phyloP scores from a whole-genome alignment of 768 basidiomycete genomes.

The Coprinellus aureogranulatus region DNA sequence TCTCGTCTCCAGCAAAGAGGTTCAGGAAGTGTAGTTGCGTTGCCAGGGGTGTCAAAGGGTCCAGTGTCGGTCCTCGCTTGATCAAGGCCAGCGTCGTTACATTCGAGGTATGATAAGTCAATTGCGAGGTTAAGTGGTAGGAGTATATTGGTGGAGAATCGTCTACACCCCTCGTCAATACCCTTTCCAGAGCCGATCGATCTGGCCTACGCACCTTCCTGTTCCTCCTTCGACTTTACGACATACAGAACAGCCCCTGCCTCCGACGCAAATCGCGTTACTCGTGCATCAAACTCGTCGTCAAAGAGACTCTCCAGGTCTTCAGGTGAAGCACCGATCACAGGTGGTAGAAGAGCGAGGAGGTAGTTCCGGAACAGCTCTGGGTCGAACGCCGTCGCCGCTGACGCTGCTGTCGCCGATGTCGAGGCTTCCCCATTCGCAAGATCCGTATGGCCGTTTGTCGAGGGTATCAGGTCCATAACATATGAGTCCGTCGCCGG shows the following conservation, averaged over 20 bases:
- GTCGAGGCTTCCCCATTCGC: conserved; percentile 9
- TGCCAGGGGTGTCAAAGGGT: conserved; percentile 75
- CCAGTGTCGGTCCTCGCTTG: conserved; percentile 83
- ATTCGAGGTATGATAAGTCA: conserved; percentile 78
- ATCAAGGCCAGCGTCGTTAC: conserved; percentile 90
- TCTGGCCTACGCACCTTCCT: conserved; percentile 53
- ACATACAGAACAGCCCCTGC: conserved; percentile 78
- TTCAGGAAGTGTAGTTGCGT: conserved; percentile 90
- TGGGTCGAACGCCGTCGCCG: conserved; percentile 54
- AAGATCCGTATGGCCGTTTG: conserved; percentile 14
- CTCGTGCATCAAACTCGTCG: conserved; percentile 71
- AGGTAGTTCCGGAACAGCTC: conserved; percentile 71
- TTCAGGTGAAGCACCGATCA: conserved; percentile 66
- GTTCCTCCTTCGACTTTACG: conserved; percentile 72
- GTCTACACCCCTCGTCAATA: conserved; percentile 40
- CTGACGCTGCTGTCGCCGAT: conserved; percentile 18
- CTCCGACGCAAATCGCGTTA: conserved; percentile 72
- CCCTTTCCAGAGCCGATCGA: not conserved
- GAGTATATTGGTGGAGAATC: conserved; percentile 60
- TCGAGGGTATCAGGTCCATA: conserved; percentile 22
- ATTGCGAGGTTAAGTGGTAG: conserved; percentile 67
- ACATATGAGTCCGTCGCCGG: not conserved
- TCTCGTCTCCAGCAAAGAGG: conserved; percentile 83
- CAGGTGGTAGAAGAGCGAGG: conserved; percentile 68
- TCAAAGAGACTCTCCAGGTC: conserved; percentile 73